These are phyloP conservation scores for Penicillium pancosmium DNA, from an alignment of 495 filamentous ascomycete species.

Conservation along the genomic window DNA sequence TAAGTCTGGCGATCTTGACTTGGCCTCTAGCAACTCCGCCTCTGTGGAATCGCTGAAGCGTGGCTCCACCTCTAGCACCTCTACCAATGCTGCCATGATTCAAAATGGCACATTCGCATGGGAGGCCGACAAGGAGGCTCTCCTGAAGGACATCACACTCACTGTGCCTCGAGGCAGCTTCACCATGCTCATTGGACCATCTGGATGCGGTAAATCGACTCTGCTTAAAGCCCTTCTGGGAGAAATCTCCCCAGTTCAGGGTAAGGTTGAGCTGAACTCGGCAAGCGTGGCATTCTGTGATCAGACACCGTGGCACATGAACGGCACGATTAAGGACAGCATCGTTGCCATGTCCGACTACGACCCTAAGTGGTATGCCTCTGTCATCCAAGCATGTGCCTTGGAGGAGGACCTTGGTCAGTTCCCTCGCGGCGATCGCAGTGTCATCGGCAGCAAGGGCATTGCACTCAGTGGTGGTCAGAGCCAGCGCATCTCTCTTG, in stretches of 20 bases:
- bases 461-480: constrained; percentile 68
- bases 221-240: constrained; percentile 60
- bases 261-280: constrained; percentile 41
- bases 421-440: constrained; percentile 59
- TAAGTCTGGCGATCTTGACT: constrained; percentile 22
- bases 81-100: constrained; percentile 38
- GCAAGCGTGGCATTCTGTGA: constrained; percentile 55
- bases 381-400: constrained; percentile 66
- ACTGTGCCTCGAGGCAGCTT: constrained; percentile 43
- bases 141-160: constrained; percentile 45
- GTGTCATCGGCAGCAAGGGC: constrained; percentile 65
- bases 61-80: constrained; percentile 12
- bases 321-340: constrained; percentile 59
- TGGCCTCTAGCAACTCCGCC: constrained; percentile 25
- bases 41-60: constrained; percentile 34
- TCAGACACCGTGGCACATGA: constrained; percentile 57
- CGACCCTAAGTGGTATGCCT: constrained; percentile 61
- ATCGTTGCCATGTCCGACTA: constrained; percentile 57
- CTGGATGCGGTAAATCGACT: constrained; percentile 63
- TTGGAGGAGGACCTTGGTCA: constrained; percentile 58
- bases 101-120: constrained; percentile 55
- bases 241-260: constrained; percentile 51
- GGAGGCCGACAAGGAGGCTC: constrained; percentile 46
- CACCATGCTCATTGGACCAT: constrained; percentile 60
- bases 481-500: constrained; percentile 64